Evolutionary conservation across 1,284 basidiomycete species (phyloP), one percentile per base, ranked within the genome.

Genomic region (Microstroma glucosiphilum): DNA sequence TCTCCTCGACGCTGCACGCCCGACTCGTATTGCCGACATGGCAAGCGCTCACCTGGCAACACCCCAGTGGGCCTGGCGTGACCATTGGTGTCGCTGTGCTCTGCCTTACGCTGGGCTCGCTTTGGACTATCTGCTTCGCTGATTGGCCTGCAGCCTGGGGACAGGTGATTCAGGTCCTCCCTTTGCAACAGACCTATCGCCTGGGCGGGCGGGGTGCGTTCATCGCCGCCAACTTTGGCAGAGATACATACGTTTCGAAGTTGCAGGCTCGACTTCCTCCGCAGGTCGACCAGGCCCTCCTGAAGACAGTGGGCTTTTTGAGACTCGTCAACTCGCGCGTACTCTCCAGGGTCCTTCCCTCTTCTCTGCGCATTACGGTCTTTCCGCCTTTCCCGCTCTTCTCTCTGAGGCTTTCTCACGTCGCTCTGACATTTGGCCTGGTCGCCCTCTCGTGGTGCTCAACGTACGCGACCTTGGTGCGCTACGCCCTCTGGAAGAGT

Each of bases 311-410:
- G 4, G 43, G 17, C 43, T 48, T 6, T 48, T 12, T 48, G 6
- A 6, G 13, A 3, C 6, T 21, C 43, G 51, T 25, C 15, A 2
- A 54, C 2, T 19, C 51, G 13, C 26, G 51, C 8, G 8, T 23
- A 21, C n/a, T 13, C 2, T 8, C 51, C 8, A 15, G 13, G 15
- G 17, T 25, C 25, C 51, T 54, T 7, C 51, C 51, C 21, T 17
- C 43, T 48, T n/a, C 43, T 12, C 21, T 48, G 43, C 43, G 17
- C 4, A 12, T 48, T 30, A 54, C 70, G 25, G 30, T 66, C 17
- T 57, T 78, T 15, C 77, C 78, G 19, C 71, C 77, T 6, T 75
- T 77, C 64, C 75, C 78, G 8, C 67, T 76, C 56, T 73, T 69
- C 1, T 66, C 72, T 42, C 66, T 80, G 49, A 62, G 67, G 6